phyloP scores from a whole-genome alignment of 1,284 basidiomycete species.

The Anthracocystis setariae region DNA sequence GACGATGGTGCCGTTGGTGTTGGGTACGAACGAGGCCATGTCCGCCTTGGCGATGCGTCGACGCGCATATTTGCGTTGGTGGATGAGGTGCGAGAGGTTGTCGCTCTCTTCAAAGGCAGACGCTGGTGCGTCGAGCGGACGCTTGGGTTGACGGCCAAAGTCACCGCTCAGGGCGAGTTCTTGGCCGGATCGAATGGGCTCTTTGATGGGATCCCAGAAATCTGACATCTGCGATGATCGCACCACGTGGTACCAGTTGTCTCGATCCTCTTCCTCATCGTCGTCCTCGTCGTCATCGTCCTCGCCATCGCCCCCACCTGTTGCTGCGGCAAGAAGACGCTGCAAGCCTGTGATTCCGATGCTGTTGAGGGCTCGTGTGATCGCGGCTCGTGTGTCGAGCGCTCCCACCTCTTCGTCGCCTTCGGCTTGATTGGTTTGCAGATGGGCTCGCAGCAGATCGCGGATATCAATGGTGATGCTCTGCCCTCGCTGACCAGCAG shows the following conservation, averaged over 20 bases:
- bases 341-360: conserved; percentile 53
- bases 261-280: conserved; percentile 34
- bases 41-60: conserved; percentile 69
- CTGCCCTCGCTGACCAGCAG: conserved; percentile 24
- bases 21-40: conserved; percentile 75
- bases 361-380: conserved; percentile 38
- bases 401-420: conserved; percentile 14
- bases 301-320: conserved; percentile 38
- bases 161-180: conserved; percentile 82
- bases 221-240: conserved; percentile 44
- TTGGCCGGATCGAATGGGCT: conserved; percentile 78
- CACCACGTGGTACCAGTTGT: conserved; percentile 44
- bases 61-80: conserved; percentile 45
- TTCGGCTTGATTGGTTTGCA: conserved; percentile 17
- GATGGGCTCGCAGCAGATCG: conserved; percentile 43
- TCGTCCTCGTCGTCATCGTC: conserved; percentile 46
- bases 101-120: conserved; percentile 39
- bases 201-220: conserved; percentile 68
- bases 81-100: conserved; percentile 42
- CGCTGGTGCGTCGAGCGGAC: conserved; percentile 31
- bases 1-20: conserved; percentile 85
- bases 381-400: conserved; percentile 28
- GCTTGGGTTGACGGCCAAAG: conserved; percentile 75
- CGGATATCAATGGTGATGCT: conserved; percentile 45
- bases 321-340: conserved; percentile 44